Conservation (phyloP, 164 flowering plant species). For the Taxillus chinensis region DNA sequence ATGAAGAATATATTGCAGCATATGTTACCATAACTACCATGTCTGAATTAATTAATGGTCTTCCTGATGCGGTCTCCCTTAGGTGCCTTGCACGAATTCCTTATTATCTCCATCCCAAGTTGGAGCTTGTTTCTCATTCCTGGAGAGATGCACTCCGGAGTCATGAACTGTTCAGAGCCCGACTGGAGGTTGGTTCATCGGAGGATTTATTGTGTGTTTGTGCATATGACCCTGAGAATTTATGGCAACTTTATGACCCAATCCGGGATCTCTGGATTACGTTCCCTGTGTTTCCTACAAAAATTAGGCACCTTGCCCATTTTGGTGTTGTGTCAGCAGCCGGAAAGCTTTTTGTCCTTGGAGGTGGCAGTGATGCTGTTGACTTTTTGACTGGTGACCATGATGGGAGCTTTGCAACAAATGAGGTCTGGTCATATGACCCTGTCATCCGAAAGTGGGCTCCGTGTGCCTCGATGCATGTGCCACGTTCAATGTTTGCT, state of each 20-base stretch:
- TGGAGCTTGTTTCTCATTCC: conserved; percentile 79
- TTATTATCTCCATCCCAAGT: conserved; percentile 48
- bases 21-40: conserved; percentile 23
- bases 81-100: conserved; percentile 92
- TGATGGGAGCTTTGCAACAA: conserved; percentile 84
- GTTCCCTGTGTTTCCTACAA: conserved; percentile 76
- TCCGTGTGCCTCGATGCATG: conserved; percentile 61
- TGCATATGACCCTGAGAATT: conserved; percentile 81
- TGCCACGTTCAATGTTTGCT: conserved; percentile 92
- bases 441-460: conserved; percentile 58
- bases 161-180: conserved; percentile 57
- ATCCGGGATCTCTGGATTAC: conserved; percentile 71
- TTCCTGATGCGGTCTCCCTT: conserved; percentile 88
- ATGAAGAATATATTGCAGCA: conserved; percentile 4
- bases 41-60: conserved; percentile 90
- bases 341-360: conserved; percentile 82
- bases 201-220: conserved; percentile 72
- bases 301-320: conserved; percentile 66
- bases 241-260: conserved; percentile 93
- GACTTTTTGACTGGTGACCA: conserved; percentile 91
- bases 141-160: conserved; percentile 75
- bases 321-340: conserved; percentile 69
- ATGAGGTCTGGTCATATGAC: conserved; percentile 89
- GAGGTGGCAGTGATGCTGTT: conserved; percentile 93
- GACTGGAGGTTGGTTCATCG: conserved; percentile 56